These are phyloP conservation scores for Metschnikowia chrysomelidarum DNA, from an alignment of 805 yeast species.

Conservation along the genomic window DNA sequence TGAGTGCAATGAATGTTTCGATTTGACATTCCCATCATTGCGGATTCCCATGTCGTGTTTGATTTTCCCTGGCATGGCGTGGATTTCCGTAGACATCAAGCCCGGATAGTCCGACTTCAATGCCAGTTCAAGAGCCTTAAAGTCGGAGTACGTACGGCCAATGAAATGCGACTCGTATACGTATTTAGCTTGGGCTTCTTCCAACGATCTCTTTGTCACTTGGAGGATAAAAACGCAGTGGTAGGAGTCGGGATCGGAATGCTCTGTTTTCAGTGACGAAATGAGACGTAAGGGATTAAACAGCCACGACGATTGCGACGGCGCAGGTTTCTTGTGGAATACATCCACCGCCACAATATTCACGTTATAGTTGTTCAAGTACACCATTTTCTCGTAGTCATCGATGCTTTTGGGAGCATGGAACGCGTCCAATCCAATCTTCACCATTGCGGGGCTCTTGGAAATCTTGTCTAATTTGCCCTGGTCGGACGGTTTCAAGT, in stretches of 20 bases:
- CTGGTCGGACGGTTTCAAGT: constrained; percentile 35
- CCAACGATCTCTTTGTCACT: constrained; percentile 30
- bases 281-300: constrained; percentile 14
- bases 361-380: constrained; percentile 55
- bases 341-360: constrained; percentile 67
- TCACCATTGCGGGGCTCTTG: constrained; percentile 16
- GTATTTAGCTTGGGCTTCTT: constrained; percentile 6
- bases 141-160: constrained; percentile 65
- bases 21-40: constrained; percentile 10
- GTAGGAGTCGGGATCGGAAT: constrained; percentile 13
- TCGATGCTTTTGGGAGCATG: constrained; percentile 12
- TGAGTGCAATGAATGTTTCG: neutral
- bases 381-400: constrained; percentile 28
- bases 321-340: constrained; percentile 11
- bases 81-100: constrained; percentile 48
- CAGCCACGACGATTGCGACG: constrained; percentile 16
- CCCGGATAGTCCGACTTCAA: constrained; percentile 67
- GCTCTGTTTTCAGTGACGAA: constrained; percentile 4
- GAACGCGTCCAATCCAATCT: constrained; percentile 15
- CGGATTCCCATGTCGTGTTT: constrained; percentile 35
- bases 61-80: constrained; percentile 56
- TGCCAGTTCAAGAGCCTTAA: constrained; percentile 52
- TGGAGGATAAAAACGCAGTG: constrained; percentile 51
- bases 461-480: constrained; percentile 36
- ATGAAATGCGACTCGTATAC: constrained; percentile 42